A percentile compares a stretch with the other conserved stretches of the same genome.
phyloP scores from a whole-genome alignment of 2,329 filamentous ascomycete species.

The Hymenoscyphus salicellus region DNA sequence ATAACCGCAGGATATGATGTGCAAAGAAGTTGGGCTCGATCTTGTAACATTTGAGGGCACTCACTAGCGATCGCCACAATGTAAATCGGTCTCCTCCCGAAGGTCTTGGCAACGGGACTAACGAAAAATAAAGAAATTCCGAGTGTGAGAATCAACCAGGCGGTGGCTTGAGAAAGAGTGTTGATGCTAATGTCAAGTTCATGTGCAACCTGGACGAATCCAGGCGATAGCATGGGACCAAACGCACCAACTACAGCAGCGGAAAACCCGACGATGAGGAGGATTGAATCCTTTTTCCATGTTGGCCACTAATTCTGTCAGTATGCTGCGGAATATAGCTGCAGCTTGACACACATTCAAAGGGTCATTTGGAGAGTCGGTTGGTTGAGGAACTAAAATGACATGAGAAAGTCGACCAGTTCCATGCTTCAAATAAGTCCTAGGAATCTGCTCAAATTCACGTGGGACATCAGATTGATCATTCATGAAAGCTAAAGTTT shows the following conservation, averaged over 20 bases:
- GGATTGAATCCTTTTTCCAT: conserved; percentile 46
- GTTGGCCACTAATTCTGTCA: conserved; percentile 38
- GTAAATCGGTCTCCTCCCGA: conserved; percentile 50
- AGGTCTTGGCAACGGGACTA: conserved; percentile 50
- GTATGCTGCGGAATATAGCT: not conserved
- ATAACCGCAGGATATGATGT: no score
- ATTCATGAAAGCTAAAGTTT: conserved; percentile 41
- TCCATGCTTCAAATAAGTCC: conserved; percentile 35
- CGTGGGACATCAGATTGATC: conserved; percentile 47
- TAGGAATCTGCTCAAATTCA: conserved; percentile 44
- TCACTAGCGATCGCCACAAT: conserved; percentile 41
- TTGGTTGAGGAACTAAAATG: conserved; percentile 43
- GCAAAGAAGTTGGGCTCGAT: no score
- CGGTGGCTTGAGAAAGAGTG: conserved; percentile 44
- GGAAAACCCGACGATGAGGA: conserved; percentile 45
- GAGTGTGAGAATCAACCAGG: conserved; percentile 48
- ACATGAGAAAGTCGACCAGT: conserved; percentile 25
- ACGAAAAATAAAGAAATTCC: conserved; percentile 49
- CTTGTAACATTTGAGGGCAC: no score
- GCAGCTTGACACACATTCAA: conserved; percentile 40
- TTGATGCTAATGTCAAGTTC: conserved; percentile 45
- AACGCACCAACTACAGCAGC: conserved; percentile 50
- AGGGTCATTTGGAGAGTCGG: conserved; percentile 48
- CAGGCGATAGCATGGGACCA: conserved; percentile 50
- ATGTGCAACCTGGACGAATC: conserved; percentile 46